Evolutionary conservation across 192 early-diverging fungal species (phyloP).

Genomic region (Coemansia umbellata): DNA sequence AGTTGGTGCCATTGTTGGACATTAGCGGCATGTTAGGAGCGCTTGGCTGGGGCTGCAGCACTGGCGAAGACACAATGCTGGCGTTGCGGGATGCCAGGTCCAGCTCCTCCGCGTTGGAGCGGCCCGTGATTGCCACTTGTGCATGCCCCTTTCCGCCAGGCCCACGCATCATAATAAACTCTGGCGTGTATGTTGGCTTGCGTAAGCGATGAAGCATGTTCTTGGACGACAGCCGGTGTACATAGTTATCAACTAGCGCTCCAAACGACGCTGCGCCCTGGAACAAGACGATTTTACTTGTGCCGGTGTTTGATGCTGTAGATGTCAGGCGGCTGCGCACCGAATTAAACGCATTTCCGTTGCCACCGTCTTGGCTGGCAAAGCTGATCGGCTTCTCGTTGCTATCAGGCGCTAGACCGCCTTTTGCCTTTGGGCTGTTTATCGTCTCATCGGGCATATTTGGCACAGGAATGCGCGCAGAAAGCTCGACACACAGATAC

Average conservation of each 20-base stretch:
- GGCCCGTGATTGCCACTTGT: conserved; percentile 59
- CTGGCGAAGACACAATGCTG: conserved; percentile 38
- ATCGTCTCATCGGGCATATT: conserved; percentile 32
- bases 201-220: conserved; percentile 61
- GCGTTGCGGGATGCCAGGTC: conserved; percentile 32
- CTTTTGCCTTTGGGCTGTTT: conserved; percentile 14
- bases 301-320: conserved; percentile 48
- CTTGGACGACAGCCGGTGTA: conserved; percentile 63
- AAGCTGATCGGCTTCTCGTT: conserved; percentile 40
- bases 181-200: conserved; percentile 66
- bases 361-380: conserved; percentile 38
- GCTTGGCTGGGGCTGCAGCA: conserved; percentile 42
- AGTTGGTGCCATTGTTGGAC: conserved; percentile 3
- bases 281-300: conserved; percentile 74
- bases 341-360: conserved; percentile 28
- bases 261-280: conserved; percentile 88
- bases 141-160: conserved; percentile 87
- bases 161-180: conserved; percentile 94
- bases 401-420: conserved; percentile 10
- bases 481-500: conserved; percentile 88
- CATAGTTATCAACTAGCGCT: conserved; percentile 79
- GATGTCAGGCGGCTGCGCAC: conserved; percentile 51
- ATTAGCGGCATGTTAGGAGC: conserved; percentile 15
- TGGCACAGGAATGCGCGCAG: conserved; percentile 64
- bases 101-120: conserved; percentile 32